Evolutionary conservation across 352 stramenopile genomes (phyloP), one percentile per base, ranked within the genome.

Genomic region (Globisporangium radiosum): DNA sequence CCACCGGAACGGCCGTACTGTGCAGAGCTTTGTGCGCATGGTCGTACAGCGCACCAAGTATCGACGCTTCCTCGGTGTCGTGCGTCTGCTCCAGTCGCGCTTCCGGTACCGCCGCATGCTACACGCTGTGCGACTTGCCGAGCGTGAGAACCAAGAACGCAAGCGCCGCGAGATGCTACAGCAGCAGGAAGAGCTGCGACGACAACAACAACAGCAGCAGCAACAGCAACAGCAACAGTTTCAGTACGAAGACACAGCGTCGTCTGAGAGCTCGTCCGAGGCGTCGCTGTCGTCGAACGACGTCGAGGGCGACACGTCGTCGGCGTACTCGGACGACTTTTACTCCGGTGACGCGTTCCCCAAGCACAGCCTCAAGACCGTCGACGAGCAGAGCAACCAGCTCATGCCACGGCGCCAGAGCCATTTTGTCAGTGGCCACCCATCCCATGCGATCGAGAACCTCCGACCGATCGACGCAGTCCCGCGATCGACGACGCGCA

Each of bases 381-480:
- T 90, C 15, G 78, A 90, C 56, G 81, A 90, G 38, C 66, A 76
- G 54, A 88, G 79, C 67, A 89, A 80, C 51, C 71, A 87, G 52
- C 49, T 84, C 42, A 70, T 79, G 63, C 64, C 70, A 39, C 62
- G 65, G n/a, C 68, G 72, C 13, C 54, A 62, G 44, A 63, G 54
- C 37, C 62, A 71, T 38, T 72, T 66, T n/a, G 33, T 58, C 25
- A 44, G 40, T 44, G 63, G 56, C 11, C 71, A 69, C 4, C 52
- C 51, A 6, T 76, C 69, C 54, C 69, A 79, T 36, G 59, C 68
- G 1, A 71, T 80, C 15, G 73, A 78, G 48, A 85, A 81, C 49
- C 74, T 81, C 38, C 75, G 81, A 13, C 72, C 75, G 4, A 72
- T 86, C 25, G 79, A 87, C 19, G 72, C 68, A 0, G 76, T 75